Percentiles rank a stretch among this genome's conserved stretches.
Conservation (phyloP, 2,329 filamentous ascomycete genomes). For the Zarea fungicola region DNA sequence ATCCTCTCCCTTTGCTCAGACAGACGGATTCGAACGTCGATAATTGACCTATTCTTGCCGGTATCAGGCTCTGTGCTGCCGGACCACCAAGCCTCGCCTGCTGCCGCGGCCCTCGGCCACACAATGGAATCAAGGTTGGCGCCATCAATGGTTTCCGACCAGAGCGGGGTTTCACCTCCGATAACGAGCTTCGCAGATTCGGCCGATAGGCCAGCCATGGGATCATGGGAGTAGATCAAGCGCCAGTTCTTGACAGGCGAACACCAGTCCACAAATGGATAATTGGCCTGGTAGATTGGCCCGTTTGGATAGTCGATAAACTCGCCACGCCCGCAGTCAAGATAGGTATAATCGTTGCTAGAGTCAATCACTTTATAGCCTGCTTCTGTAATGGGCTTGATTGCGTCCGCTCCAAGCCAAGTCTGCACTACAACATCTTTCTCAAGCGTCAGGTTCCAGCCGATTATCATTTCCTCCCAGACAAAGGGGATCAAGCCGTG, state of each 20-base stretch:
- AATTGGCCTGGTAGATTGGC: slow-evolving; percentile 47
- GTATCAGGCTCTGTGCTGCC: slow-evolving; percentile 60
- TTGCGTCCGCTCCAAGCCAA: slow-evolving; percentile 63
- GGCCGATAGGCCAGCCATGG: slow-evolving; percentile 55
- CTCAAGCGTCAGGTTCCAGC: slow-evolving; percentile 67
- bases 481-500: slow-evolving; percentile 68
- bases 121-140: slow-evolving; percentile 67
- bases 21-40: slow-evolving; percentile 63
- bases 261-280: slow-evolving; percentile 78
- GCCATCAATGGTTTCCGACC: slow-evolving; percentile 71
- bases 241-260: slow-evolving; percentile 75
- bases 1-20: slow-evolving; percentile 73
- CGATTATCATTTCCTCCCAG: slow-evolving; percentile 81
- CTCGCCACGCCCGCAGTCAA: slow-evolving; percentile 75
- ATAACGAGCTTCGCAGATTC: slow-evolving; percentile 62
- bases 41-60: slow-evolving; percentile 67
- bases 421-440: slow-evolving; percentile 70
- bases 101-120: slow-evolving; percentile 72
- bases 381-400: slow-evolving; percentile 52
- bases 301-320: slow-evolving; percentile 62
- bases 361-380: slow-evolving; percentile 71
- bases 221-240: slow-evolving; percentile 75
- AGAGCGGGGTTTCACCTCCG: slow-evolving; percentile 77
- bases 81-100: slow-evolving; percentile 75
- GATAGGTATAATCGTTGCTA: slow-evolving; percentile 70